Conservation (phyloP, 768 basidiomycete species). For the Austroboletus eburneus region DNA sequence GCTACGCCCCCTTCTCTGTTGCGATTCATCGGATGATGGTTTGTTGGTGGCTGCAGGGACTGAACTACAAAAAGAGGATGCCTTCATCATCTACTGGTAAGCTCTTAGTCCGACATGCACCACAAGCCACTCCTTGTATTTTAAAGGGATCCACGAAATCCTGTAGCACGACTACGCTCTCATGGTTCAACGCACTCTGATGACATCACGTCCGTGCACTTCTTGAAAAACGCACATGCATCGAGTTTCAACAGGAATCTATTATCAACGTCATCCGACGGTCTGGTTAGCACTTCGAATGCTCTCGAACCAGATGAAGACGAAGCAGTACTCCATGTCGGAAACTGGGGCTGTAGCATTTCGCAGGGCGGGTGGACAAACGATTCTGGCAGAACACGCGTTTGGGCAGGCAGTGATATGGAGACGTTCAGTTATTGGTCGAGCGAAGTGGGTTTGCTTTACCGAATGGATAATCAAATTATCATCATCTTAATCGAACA, state of each 20-base stretch:
- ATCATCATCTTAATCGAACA: neutral
- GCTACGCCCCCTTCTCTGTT: conserved; percentile 51
- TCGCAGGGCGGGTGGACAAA: conserved; percentile 71
- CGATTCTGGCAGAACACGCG: conserved; percentile 30
- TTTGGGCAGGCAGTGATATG: conserved; percentile 94
- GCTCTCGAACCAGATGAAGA: conserved; percentile 81
- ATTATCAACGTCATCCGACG: conserved; percentile 84
- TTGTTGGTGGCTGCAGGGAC: conserved; percentile 78
- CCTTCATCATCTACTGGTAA: conserved; percentile 81
- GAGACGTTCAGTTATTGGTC: conserved; percentile 89
- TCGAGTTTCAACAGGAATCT: conserved; percentile 42
- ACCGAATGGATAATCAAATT: neutral
- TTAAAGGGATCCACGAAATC: conserved; percentile 80
- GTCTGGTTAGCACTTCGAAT: conserved; percentile 70
- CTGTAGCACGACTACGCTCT: conserved; percentile 61
- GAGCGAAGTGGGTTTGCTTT: conserved; percentile 45
- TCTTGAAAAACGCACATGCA: conserved; percentile 31
- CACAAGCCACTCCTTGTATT: conserved; percentile 2
- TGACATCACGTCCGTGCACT: conserved; percentile 78
- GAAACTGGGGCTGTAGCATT: conserved; percentile 83
- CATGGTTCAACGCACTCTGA: conserved; percentile 91
- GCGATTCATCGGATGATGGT: conserved; percentile 68
- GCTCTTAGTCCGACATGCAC: conserved; percentile 5
- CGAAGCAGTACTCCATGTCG: conserved; percentile 74
- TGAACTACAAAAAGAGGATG: conserved; percentile 76